Evolutionary conservation across 805 yeast species (phyloP), one percentile per base, ranked within the genome.

Genomic region (Wickerhamiella slavikovae): DNA sequence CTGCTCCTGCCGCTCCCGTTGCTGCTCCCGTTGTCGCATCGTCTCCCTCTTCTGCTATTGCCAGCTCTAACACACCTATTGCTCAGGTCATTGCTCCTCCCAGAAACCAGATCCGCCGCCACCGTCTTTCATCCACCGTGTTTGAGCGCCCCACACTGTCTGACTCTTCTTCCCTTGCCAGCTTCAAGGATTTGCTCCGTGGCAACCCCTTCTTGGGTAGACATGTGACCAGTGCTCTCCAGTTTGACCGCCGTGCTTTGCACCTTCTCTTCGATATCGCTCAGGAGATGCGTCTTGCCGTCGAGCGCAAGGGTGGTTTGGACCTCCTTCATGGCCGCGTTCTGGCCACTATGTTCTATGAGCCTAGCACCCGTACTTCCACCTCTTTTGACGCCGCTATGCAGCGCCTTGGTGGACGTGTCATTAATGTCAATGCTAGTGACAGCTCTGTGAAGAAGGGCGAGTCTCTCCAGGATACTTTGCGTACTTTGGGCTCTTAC

Each of bases 371-470:
- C 23, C 70, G 99, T 58, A 89, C 99, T 20, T 70, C 91, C 13
- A 71, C 95, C 15, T 89, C 96, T 1, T 91, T 91, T 52, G 93
- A 89, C 53, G 94, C 94, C 44, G 99, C 99, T 36, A 89, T 89
- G 98, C 96, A 89, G 64, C 77, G 99, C 60, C 65, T 89, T 45
- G 99, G 99, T 54, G 99, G 99, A 50, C 71, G 93, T 56, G 93
- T 82, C 42, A 77, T 91, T 41, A 67, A 91, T 32, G 76, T 89
- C 39, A 65, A 77, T 38, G 76, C 89, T 36, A 70, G 67, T 39
- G 65, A 82, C 20, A 83, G 96, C n/a, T 79, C 94, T 15, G 94
- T 83, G 29, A 78, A 80, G 62, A 89, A 89, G 65, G 99, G 99
- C 42, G 99, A 89, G 64, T 77, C 95, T 26, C 64, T 89, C 48